Evolutionary conservation across 106 monocot genomes (phyloP), one percentile per base, ranked within the genome.

Genomic region (Chionographis japonica): DNA sequence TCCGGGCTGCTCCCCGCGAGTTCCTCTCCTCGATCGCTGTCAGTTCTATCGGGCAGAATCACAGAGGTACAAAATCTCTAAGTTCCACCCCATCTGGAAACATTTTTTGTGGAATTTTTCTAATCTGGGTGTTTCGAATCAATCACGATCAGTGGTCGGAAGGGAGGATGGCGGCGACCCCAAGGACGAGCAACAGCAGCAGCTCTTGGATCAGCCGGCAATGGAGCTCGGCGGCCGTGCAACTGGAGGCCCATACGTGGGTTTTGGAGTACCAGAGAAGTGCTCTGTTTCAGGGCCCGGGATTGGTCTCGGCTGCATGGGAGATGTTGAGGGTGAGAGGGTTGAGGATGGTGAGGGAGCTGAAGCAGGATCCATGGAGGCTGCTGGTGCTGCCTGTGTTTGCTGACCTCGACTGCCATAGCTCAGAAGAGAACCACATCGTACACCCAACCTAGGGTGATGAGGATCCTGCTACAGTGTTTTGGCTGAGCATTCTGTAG

Each of bases 1-100:
- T 72, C 84, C 4, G 91, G 91, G 15, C 50, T 79, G 43, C 39
- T 95, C 2, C 16, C 68, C 0, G 61, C 81, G 0, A 74, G 80
- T 0, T 46, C 73, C 12, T 75, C 85, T 4, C 49, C 84, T 66
- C 71, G 81, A 56, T 79, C 73, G 2, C 65, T 95, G 40, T 77
- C 91, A 3, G 65, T 95, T 62, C 50, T 90, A 39, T 88, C 90
- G 2, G 94, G 94, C 46, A 75, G 53, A 41, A 73, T 91, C 41
- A 75, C 68, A 53, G 85, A 95, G 91, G 94, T 92, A 63, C 35
- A 52, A 12, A 37, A 37, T 55, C 3, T 3, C 5, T 15, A 38
- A 12, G 4, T 2, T 57, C 17, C 17, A 18, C 40, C 18, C 15
- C 3, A 6, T 27, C 27, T 0, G 27, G 27, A 27, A 27, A 27